Conservation (phyloP, 2,329 filamentous ascomycete species). For the Pochonia chlamydosporia region DNA sequence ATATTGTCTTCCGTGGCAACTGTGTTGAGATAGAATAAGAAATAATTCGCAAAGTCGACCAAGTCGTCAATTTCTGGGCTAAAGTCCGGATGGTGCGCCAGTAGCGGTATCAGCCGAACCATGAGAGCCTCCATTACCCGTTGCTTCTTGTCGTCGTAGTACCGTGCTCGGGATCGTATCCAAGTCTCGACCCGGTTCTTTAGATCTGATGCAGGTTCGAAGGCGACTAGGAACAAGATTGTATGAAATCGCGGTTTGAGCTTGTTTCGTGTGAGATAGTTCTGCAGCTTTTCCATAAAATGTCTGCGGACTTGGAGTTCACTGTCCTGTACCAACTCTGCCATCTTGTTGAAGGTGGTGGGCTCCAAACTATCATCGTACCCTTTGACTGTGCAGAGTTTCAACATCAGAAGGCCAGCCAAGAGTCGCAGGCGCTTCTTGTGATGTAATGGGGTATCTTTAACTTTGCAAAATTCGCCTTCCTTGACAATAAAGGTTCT, state of each 20-base stretch:
- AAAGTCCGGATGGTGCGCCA: conserved; percentile 94
- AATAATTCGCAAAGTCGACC: conserved; percentile 78
- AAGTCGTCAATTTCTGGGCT: conserved; percentile 60
- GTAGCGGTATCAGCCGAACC: conserved; percentile 74
- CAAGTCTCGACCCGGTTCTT: conserved; percentile 76
- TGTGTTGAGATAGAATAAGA: conserved; percentile 79
- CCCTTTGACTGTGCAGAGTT: conserved; percentile 70
- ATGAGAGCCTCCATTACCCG: conserved; percentile 75
- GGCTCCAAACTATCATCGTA: conserved; percentile 72
- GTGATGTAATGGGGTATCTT: conserved; percentile 71
- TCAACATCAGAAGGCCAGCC: conserved; percentile 75
- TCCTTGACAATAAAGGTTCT: conserved; percentile 68
- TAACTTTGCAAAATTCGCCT: conserved; percentile 73
- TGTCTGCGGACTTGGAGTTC: conserved; percentile 66
- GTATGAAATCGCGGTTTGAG: conserved; percentile 78
- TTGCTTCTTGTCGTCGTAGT: conserved; percentile 52
- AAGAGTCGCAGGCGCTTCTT: conserved; percentile 74
- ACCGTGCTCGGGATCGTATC: conserved; percentile 74
- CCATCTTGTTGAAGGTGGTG: conserved; percentile 72
- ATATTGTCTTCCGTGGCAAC: conserved; percentile 84
- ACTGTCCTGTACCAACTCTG: conserved; percentile 74
- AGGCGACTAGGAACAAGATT: conserved; percentile 83
- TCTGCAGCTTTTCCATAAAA: conserved; percentile 84
- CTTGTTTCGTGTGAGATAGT: conserved; percentile 71
- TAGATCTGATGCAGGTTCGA: conserved; percentile 73